Conservation (phyloP, 2,329 filamentous ascomycete species). For the Cladosporium sp. region DNA sequence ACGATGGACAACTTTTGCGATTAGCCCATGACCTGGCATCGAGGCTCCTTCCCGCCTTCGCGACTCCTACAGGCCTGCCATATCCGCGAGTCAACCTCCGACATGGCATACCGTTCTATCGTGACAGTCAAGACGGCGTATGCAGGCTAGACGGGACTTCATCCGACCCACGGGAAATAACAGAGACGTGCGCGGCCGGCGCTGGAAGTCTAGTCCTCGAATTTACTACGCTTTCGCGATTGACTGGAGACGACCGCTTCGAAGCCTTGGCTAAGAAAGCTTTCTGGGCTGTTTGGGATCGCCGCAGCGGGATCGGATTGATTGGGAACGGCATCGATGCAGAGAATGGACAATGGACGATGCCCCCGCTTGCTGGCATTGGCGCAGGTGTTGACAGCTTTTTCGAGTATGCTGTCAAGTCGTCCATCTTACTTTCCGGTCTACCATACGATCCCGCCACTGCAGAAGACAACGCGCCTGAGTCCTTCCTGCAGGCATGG, state of each 20-base stretch:
- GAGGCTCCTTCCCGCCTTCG: slow-evolving; percentile 85
- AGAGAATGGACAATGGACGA: slow-evolving; percentile 78
- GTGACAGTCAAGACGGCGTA: slow-evolving; percentile 47
- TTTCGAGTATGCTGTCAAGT: slow-evolving; percentile 96
- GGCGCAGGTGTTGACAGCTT: slow-evolving; percentile 97
- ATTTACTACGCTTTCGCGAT: slow-evolving; percentile 81
- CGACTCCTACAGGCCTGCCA: slow-evolving; percentile 83
- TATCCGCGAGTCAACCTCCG: slow-evolving; percentile 93
- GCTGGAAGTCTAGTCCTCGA: slow-evolving; percentile 94
- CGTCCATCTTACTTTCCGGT: slow-evolving; percentile 83
- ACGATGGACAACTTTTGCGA: slow-evolving; percentile 86
- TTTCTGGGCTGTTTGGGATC: slow-evolving; percentile 95
- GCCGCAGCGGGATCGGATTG: slow-evolving; percentile 78
- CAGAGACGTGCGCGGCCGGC: slow-evolving; percentile 93
- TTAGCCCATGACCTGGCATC: slow-evolving; percentile 81
- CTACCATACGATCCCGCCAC: slow-evolving; percentile 47
- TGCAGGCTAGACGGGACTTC: slow-evolving; percentile 40
- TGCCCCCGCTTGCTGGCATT: slow-evolving; percentile 84
- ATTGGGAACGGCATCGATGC: slow-evolving; percentile 91
- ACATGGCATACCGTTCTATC: slow-evolving; percentile 87
- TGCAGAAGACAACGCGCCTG: slow-evolving; percentile 60
- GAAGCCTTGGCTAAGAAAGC: slow-evolving; percentile 86
- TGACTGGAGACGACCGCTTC: slow-evolving; percentile 83
- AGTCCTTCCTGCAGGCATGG: slow-evolving; percentile 79
- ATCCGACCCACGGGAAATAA: slow-evolving; percentile 63